Evolutionary conservation across 805 yeast species (phyloP).

Genomic region (Lipomyces anomalus): DNA sequence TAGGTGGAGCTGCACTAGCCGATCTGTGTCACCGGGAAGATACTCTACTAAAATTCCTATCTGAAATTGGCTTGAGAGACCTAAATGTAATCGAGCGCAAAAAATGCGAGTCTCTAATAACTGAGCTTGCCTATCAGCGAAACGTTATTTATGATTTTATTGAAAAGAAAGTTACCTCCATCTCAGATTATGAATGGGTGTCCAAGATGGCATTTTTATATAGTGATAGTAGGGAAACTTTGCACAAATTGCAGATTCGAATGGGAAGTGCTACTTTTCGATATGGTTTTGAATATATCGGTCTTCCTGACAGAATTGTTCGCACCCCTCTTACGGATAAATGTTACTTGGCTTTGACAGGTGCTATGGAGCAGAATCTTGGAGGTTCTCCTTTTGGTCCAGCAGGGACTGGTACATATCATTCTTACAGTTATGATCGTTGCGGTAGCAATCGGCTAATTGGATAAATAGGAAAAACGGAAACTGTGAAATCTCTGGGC

Average conservation of each 20-base stretch:
- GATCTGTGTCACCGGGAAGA: slow-evolving; percentile 2
- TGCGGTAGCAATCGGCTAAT: too few relatives aligned
- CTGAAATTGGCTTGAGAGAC: slow-evolving; percentile 32
- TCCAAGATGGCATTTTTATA: slow-evolving; percentile 49
- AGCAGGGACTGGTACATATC: slow-evolving; percentile 97
- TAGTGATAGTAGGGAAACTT: neutral
- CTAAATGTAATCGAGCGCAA: slow-evolving; percentile 34
- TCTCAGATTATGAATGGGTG: slow-evolving; percentile 41
- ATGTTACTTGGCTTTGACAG: slow-evolving; percentile 63
- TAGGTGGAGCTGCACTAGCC: neutral
- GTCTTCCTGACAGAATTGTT: slow-evolving; percentile 66
- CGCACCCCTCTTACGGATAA: slow-evolving; percentile 65
- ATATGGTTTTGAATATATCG: slow-evolving; percentile 82
- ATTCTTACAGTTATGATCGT: too few relatives aligned
- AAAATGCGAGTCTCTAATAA: slow-evolving; percentile 54
- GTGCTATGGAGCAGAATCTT: slow-evolving; percentile 61
- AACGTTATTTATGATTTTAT: slow-evolving; percentile 35
- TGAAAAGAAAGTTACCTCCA: slow-evolving; percentile 11
- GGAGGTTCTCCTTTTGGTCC: slow-evolving; percentile 97
- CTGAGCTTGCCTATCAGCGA: slow-evolving; percentile 60
- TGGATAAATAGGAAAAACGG: slow-evolving; percentile 57
- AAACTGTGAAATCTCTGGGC: slow-evolving; percentile 79
- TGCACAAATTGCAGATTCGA: slow-evolving; percentile 34
- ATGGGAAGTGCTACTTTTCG: slow-evolving; percentile 47
- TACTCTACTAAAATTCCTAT: slow-evolving; percentile 29